These are phyloP conservation scores for Cyamopsis tetragonoloba DNA, from an alignment of 306 rosid species.

Conservation along the genomic window DNA sequence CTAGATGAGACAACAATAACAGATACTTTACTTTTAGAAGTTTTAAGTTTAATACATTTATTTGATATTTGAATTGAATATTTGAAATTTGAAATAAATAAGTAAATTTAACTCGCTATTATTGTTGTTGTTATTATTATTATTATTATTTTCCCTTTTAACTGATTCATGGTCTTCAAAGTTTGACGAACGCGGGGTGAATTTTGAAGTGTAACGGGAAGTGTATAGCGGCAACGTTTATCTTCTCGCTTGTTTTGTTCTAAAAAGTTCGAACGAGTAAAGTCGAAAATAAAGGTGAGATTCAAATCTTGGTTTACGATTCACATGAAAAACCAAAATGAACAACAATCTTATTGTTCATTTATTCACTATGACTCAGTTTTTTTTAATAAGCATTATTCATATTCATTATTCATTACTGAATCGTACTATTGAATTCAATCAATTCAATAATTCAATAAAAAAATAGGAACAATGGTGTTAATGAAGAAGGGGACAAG, in stretches of 20 bases:
- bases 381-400: too few relatives aligned
- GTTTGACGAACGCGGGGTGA: neutral
- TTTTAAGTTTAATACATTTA: neutral
- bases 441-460: too few relatives aligned
- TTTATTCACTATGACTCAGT: too few relatives aligned
- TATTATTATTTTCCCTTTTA: neutral
- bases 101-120: neutral
- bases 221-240: slow-evolving; percentile 21
- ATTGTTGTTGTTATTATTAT: too few relatives aligned
- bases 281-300: neutral
- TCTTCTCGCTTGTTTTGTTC: neutral
- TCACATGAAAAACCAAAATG: too few relatives aligned
- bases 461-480: too few relatives aligned
- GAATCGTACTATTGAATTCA: too few relatives aligned
- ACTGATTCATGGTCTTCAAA: neutral
- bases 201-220: slow-evolving; percentile 4
- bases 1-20: neutral
- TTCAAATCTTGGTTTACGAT: neutral
- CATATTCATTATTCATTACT: too few relatives aligned
- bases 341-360: too few relatives aligned
- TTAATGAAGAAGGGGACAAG: neutral
- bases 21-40: neutral
- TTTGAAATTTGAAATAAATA: neutral
- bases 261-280: neutral
- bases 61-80: too few relatives aligned